A percentile compares a stretch with the other conserved stretches of the same genome.
Evolutionary conservation across 495 filamentous ascomycete species (phyloP).

Genomic region (Podospora tetraspora): DNA sequence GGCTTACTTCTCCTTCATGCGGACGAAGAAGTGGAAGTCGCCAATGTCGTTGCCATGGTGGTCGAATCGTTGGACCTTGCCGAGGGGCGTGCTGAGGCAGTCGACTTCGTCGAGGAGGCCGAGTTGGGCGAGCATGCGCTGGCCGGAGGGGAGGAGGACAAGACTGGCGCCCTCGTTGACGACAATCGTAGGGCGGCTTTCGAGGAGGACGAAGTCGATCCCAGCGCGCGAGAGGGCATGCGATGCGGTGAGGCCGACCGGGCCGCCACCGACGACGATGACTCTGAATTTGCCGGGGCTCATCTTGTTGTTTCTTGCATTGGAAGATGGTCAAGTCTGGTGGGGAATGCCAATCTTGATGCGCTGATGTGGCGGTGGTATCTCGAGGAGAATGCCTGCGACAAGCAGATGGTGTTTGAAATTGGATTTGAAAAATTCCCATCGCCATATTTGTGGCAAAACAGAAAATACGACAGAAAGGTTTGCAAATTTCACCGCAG

Average conservation of each 20-base stretch:
- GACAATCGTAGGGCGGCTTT: conserved; percentile 34
- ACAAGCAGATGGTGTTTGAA: background rate
- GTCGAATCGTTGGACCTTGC: conserved; percentile 1
- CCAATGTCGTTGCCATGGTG: conserved; percentile 6
- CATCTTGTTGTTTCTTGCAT: background rate
- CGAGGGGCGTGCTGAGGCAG: conserved; percentile 4
- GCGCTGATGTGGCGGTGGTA: background rate
- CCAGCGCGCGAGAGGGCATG: conserved; percentile 36
- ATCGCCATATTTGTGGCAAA: background rate
- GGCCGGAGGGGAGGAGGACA: conserved; percentile 29
- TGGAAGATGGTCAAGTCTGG: background rate
- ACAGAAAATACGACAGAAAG: background rate
- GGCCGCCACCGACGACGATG: conserved; percentile 50
- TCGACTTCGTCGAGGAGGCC: conserved; percentile 32
- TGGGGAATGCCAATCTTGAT: background rate
- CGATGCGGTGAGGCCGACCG: conserved; percentile 46
- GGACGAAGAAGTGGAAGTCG: conserved; percentile 3
- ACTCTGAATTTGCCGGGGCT: conserved; percentile 31
- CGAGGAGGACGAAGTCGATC: conserved; percentile 49
- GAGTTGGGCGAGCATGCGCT: conserved; percentile 46
- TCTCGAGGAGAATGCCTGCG: background rate
- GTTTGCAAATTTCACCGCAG: background rate
- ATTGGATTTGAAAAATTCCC: background rate
- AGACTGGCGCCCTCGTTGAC: conserved; percentile 35
- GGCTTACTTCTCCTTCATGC: conserved; percentile 10